Base-by-base conservation (phyloP, 2,329 filamentous ascomycete genomes). In the Pyrenophora seminiperda region DNA sequence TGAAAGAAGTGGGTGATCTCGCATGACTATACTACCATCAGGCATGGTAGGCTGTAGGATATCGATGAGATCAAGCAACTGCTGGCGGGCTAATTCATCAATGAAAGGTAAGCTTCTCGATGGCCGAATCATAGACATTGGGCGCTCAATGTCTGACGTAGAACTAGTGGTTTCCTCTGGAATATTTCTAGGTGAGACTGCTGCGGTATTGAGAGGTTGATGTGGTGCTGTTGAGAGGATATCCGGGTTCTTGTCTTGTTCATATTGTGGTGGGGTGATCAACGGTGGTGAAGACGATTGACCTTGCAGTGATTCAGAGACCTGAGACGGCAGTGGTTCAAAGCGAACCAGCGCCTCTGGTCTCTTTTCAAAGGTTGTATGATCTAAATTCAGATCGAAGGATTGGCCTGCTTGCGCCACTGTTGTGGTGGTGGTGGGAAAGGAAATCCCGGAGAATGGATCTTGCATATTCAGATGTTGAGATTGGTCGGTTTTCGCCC, bases 1-100 rank as follows among this genome's bases (percentile, higher is more conserved):
- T 0, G 78, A 80, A 2, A 86, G 67, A 0, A 85, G 66, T 0
- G 79, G 77, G 29, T 85, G 77, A 5, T 81, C 75, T 14, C 75
- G 65, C n/a, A 75, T 74, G 37, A 81, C 74, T 7, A 71, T 65
- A 20, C 74, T 69, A 1, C 79, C 77, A 45, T 81, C 77, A 4
- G 81, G 78, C 0, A 76, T 75, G 1, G 72, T 71, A 0, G 82
- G 80, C 7, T 76, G 75, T 9, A 78, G 75, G 1, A 75, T 70
- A n/a, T 79, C 75, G 22, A 86, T 73, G 0, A 84, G 66, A n/a
- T 77, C 72, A 2, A 86, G 56, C 0, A 84, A 50, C 18, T 72
- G 70, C 32, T 73, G 63, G 10, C 77, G 68, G 19, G 75, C 66
- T 14, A 71, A 54, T 20, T 79, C 75, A 38, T 78, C 73, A 3